A percentile compares a stretch with the other conserved stretches of the same genome.
Evolutionary conservation across 2,329 filamentous ascomycete genomes (phyloP).

Genomic region (Aspergillus pseudoviridinutans): DNA sequence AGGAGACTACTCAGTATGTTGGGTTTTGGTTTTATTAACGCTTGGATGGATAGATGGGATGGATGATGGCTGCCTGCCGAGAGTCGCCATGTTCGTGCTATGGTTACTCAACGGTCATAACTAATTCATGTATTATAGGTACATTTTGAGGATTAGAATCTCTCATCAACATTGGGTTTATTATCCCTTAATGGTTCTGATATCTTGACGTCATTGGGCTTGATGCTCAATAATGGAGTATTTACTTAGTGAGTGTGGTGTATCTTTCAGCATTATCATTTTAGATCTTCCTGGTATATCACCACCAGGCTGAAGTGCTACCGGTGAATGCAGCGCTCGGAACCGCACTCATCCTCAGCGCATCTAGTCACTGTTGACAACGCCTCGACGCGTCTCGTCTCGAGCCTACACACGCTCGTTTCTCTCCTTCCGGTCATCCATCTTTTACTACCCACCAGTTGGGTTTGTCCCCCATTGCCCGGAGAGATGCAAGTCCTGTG

Average conservation of each 20-base stretch:
- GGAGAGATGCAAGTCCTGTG: neutral
- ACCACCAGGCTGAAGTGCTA: neutral
- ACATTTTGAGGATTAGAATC: neutral
- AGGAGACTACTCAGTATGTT: neutral
- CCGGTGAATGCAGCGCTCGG: neutral
- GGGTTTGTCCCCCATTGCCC: neutral
- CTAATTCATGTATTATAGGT: neutral
- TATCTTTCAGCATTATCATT: neutral
- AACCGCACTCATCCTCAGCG: neutral
- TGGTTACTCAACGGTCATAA: neutral
- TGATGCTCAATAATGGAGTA: neutral
- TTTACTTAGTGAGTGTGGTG: neutral
- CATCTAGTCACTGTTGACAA: neutral
- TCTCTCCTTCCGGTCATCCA: neutral
- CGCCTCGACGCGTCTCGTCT: neutral
- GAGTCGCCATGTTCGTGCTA: neutral
- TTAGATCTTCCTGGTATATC: neutral
- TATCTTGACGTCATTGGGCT: neutral
- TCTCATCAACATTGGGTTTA: neutral
- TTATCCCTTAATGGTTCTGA: neutral
- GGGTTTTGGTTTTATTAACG: neutral
- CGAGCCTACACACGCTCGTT: neutral
- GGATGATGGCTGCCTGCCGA: neutral
- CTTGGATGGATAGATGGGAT: neutral
- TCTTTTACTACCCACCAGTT: neutral